These are phyloP conservation scores for Ophiostoma tasmaniense DNA, from an alignment of 2,329 filamentous ascomycete genomes.

Conservation along the genomic window DNA sequence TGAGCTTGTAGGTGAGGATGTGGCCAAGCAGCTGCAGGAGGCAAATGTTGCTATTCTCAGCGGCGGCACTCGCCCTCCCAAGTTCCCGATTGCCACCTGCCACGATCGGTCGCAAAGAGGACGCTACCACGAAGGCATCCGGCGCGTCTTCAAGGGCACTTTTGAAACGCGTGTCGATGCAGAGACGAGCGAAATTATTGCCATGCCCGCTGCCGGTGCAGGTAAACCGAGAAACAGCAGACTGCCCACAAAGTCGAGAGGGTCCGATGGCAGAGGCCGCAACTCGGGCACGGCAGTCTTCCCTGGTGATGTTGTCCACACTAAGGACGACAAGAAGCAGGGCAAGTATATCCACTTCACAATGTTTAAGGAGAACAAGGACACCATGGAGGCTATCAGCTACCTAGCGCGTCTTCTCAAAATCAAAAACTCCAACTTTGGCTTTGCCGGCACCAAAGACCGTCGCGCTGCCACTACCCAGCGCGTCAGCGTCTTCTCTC, in stretches of 20 bases:
- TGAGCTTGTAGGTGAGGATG: constrained; percentile 32
- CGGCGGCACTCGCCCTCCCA: constrained; percentile 24
- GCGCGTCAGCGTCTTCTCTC: constrained; percentile 57
- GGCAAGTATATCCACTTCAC: constrained; percentile 74
- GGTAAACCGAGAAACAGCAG: constrained; percentile 17
- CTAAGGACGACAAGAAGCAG: constrained; percentile 9
- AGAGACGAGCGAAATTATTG: constrained; percentile 51
- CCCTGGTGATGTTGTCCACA: neutral
- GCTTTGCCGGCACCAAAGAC: constrained; percentile 80
- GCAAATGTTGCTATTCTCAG: constrained; percentile 33
- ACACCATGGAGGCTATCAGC: constrained; percentile 84
- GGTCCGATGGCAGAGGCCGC: constrained; percentile 17
- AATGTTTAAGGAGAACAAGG: constrained; percentile 92
- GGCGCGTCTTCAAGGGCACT: constrained; percentile 68
- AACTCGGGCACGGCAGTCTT: neutral
- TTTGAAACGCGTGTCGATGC: constrained; percentile 64
- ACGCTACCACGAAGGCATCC: constrained; percentile 53
- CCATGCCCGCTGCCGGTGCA: constrained; percentile 27
- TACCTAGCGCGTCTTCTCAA: constrained; percentile 68
- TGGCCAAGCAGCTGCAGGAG: constrained; percentile 34
- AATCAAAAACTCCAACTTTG: constrained; percentile 65
- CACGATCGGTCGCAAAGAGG: constrained; percentile 39
- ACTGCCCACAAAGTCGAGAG: neutral
- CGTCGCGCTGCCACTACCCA: constrained; percentile 79
- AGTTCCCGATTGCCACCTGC: constrained; percentile 34